Percentiles rank a stretch among this genome's conserved stretches.
Evolutionary conservation across 2,329 filamentous ascomycete genomes (phyloP).

Genomic region (Arthroderma sp.): DNA sequence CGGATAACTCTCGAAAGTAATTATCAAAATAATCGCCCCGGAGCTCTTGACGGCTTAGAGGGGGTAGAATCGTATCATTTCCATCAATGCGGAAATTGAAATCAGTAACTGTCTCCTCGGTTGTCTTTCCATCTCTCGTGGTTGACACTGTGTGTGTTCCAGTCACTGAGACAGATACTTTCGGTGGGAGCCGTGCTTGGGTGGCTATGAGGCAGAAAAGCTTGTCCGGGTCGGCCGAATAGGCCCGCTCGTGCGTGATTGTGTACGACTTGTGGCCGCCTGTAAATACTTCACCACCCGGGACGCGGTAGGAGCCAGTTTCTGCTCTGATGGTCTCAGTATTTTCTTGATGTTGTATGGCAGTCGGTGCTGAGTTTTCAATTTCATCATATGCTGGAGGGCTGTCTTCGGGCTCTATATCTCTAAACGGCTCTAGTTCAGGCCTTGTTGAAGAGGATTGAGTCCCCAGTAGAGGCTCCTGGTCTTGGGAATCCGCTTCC

Average conservation of each 20-base stretch:
- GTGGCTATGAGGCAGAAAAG: conserved; percentile 16
- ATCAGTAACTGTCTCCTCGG: conserved; percentile 16
- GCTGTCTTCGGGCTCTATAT: conserved; percentile 2
- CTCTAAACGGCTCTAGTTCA: too few species aligned
- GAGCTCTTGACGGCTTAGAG: too few species aligned
- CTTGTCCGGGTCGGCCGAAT: conserved; percentile 12
- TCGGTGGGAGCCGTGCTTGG: conserved; percentile 21
- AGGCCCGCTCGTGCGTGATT: conserved; percentile 21
- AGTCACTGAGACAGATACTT: conserved; percentile 36
- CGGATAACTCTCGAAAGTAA: conserved; percentile 7
- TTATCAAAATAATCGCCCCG: background rate
- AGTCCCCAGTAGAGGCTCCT: too few species aligned
- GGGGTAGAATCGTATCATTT: conserved; percentile 11
- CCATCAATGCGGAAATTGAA: conserved; percentile 20
- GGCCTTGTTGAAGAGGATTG: too few species aligned
- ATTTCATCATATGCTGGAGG: conserved; percentile 9
- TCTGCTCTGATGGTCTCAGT: background rate
- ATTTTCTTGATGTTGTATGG: background rate
- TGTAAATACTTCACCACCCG: conserved; percentile 3
- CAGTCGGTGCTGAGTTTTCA: background rate
- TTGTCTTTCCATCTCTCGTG: conserved; percentile 12
- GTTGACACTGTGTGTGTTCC: conserved; percentile 40
- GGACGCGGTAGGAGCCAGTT: conserved; percentile 1
- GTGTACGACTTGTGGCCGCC: conserved; percentile 6
- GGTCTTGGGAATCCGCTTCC: too few species aligned